Evolutionary conservation across 1,284 basidiomycete species (phyloP), one percentile per base, ranked within the genome.

Genomic region (Ustilago curta): DNA sequence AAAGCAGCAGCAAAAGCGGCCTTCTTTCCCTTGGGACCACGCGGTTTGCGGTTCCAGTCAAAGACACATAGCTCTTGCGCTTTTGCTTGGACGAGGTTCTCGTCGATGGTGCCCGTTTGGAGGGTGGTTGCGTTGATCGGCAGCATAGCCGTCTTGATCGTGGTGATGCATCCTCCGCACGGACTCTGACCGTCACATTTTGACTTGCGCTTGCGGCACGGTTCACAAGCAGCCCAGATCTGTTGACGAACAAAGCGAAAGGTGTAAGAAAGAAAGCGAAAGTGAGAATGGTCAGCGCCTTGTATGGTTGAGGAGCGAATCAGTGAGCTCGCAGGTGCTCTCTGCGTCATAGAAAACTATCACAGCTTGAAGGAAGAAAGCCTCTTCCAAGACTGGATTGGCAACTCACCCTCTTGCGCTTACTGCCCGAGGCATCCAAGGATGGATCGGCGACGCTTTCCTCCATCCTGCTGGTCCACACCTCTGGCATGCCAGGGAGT

Each of bases 141-240:
- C 23, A 68, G 54, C 68, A 65, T 70, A 14, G 69, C 61, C 5
- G 67, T 66, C 52, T 67, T 76, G 62, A 70, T 69, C 49, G 75
- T 78, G 31, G 62, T 49, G 40, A 80, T 8, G 64, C 78, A 80
- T 52, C 65, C 65, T n/a, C 21, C 56, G 63, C 78, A 80, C 3
- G 78, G 78, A 27, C 61, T 70, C 40, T 74, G 67, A 27, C 78
- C 78, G 47, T 78, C 70, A 35, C 78, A 80, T 32, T 75, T 76
- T 23, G 76, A 75, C 39, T 80, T 80, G 60, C 77, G 70, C 53
- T 71, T 78, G 35, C 78, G 55, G 43, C 78, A 80, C 4, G 64
- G 68, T 51, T 80, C 78, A 56, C 78, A 79, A 19, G 78, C 78
- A 7, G 78, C 78, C 76, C 76, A 79, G 51, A 79, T 79, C 74